These are phyloP conservation scores for Fusarium sp. DNA, from an alignment of 2,329 filamentous ascomycete species.

Conservation along the genomic window DNA sequence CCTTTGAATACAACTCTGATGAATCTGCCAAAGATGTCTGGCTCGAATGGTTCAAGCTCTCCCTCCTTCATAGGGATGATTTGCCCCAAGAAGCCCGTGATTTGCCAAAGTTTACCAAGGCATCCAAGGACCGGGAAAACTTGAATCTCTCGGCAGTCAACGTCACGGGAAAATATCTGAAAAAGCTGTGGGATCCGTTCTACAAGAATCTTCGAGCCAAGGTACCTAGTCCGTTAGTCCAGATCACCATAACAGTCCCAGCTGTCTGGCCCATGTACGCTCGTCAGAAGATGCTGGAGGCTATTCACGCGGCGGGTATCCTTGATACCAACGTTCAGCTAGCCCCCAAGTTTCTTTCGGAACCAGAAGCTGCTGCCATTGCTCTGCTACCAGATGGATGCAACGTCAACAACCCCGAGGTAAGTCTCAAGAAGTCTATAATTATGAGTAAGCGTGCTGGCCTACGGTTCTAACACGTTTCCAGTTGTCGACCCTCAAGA, in stretches of 20 bases:
- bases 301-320: neutral
- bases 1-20: neutral
- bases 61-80: neutral
- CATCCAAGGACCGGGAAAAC: accelerated
- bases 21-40: neutral
- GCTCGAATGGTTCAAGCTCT: conserved; percentile 18
- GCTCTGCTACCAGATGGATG: neutral
- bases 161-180: neutral
- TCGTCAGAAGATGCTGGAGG: neutral
- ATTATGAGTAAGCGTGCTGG: neutral
- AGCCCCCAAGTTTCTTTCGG: neutral
- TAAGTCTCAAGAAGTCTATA: neutral
- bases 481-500: neutral
- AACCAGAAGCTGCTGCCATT: conserved; percentile 6
- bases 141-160: neutral
- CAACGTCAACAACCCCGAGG: neutral
- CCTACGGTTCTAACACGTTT: neutral
- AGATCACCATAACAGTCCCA: neutral
- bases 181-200: neutral
- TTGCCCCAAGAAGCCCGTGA: neutral
- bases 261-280: neutral
- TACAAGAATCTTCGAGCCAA: accelerated
- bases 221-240: neutral
- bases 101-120: neutral
- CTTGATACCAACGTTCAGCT: neutral